Conservation (phyloP, 1,139 yeast genomes). For the Kodamaea anthophila region DNA sequence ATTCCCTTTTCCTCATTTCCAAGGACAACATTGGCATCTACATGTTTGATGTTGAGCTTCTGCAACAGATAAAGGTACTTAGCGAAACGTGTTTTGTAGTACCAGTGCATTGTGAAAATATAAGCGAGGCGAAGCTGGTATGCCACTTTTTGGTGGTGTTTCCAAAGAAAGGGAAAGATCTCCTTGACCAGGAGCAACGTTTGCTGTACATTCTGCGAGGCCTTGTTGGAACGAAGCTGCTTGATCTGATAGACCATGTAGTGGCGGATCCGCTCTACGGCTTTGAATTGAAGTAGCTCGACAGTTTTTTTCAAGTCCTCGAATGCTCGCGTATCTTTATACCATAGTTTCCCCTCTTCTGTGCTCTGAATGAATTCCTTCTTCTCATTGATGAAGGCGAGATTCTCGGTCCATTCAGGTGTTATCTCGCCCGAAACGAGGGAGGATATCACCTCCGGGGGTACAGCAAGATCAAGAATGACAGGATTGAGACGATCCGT, state of each 20-base stretch:
- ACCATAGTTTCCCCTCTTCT: constrained; percentile 18
- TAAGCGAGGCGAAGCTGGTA: constrained; percentile 76
- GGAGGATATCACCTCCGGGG: constrained; percentile 58
- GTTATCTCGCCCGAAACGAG: constrained; percentile 44
- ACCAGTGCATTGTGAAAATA: constrained; percentile 87
- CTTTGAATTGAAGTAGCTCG: constrained; percentile 40
- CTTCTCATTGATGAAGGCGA: constrained; percentile 53
- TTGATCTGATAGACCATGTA: constrained; percentile 61
- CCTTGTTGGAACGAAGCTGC: constrained; percentile 43
- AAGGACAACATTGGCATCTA: constrained; percentile 48
- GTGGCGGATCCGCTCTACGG: constrained; percentile 72
- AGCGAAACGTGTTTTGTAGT: constrained; percentile 72
- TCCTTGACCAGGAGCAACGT: constrained; percentile 57
- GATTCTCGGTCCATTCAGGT: constrained; percentile 52
- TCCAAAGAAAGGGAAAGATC: constrained; percentile 49
- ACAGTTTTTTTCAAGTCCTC: constrained; percentile 33
- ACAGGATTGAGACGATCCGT: constrained; percentile 63
- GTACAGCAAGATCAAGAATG: constrained; percentile 65
- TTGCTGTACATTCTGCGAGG: constrained; percentile 73
- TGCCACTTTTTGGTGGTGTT: constrained; percentile 60
- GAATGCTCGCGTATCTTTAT: constrained; percentile 30
- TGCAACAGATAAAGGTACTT: constrained; percentile 75
- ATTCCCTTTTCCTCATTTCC: constrained; percentile 21
- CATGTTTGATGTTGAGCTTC: constrained; percentile 46
- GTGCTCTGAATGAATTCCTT: constrained; percentile 37